Conservation (phyloP, 495 filamentous ascomycete species). For the Xanthoparmelia taractica region DNA sequence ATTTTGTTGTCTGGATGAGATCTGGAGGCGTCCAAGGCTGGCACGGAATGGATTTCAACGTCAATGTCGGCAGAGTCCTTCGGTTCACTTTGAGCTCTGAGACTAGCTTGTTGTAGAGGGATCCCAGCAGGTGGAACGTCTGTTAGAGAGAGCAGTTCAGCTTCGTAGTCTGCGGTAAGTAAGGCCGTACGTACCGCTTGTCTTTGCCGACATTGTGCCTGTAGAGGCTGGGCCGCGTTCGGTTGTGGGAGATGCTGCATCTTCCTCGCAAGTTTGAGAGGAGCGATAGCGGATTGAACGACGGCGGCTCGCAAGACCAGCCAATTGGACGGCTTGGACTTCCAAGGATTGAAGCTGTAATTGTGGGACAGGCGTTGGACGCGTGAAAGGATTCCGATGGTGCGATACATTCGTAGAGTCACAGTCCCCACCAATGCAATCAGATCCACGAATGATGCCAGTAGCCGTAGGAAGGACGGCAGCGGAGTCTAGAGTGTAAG, state of each 20-base stretch:
- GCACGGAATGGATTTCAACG: not conserved
- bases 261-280: not conserved
- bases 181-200: not conserved
- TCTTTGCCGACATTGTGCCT: not conserved
- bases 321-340: not conserved
- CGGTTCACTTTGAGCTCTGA: not conserved
- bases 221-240: not conserved
- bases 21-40: not conserved
- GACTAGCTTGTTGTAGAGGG: not conserved
- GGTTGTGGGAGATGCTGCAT: not conserved
- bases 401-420: not conserved
- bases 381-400: not conserved
- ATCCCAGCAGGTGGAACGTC: not conserved
- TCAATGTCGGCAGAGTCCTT: not conserved
- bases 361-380: not conserved
- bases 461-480: not conserved
- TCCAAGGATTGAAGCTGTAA: not conserved
- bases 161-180: not conserved
- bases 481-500: not conserved
- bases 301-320: not conserved
- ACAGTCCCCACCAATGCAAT: not conserved
- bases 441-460: not conserved
- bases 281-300: not conserved
- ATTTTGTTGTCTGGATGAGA: not conserved
- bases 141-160: not conserved